These are phyloP conservation scores for Zygotorulaspora danielsina DNA, from an alignment of 805 yeast genomes.

Conservation along the genomic window DNA sequence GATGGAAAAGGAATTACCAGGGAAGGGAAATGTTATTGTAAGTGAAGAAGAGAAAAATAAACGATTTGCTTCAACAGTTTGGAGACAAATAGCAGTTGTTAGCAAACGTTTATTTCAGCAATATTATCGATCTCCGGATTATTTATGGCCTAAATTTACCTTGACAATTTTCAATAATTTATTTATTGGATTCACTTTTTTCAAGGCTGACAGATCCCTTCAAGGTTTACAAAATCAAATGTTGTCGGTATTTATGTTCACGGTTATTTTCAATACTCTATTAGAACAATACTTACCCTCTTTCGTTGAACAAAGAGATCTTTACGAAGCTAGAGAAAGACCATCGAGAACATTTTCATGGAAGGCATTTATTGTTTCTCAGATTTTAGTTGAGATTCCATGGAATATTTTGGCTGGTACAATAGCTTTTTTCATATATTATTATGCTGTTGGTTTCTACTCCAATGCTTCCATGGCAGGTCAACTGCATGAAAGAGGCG, in stretches of 20 bases:
- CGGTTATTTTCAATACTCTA: constrained; percentile 52
- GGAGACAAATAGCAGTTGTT: constrained; percentile 43
- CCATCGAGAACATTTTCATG: constrained; percentile 70
- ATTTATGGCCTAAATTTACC: constrained; percentile 54
- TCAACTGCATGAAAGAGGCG: constrained; percentile 50
- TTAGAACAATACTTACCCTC: constrained; percentile 61
- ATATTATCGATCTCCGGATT: constrained; percentile 63
- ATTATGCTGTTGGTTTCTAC: constrained; percentile 70
- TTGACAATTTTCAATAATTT: constrained; percentile 53
- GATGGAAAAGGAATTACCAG: constrained; percentile 59
- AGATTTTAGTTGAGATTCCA: constrained; percentile 62
- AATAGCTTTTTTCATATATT: constrained; percentile 56
- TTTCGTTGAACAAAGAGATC: constrained; percentile 56
- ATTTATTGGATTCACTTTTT: constrained; percentile 72
- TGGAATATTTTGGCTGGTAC: constrained; percentile 61
- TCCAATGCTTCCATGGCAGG: constrained; percentile 53
- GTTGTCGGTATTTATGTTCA: constrained; percentile 69
- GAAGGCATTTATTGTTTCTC: constrained; percentile 58
- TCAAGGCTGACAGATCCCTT: constrained; percentile 56
- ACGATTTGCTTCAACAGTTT: constrained; percentile 44
- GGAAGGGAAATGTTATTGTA: constrained; percentile 33
- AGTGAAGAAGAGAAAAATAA: constrained; percentile 31
- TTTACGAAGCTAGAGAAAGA: constrained; percentile 69
- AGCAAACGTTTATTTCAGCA: constrained; percentile 56
- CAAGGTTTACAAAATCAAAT: constrained; percentile 81